Base-by-base conservation (phyloP, 1,284 basidiomycete species). In the Ganoderma lingzhi region DNA sequence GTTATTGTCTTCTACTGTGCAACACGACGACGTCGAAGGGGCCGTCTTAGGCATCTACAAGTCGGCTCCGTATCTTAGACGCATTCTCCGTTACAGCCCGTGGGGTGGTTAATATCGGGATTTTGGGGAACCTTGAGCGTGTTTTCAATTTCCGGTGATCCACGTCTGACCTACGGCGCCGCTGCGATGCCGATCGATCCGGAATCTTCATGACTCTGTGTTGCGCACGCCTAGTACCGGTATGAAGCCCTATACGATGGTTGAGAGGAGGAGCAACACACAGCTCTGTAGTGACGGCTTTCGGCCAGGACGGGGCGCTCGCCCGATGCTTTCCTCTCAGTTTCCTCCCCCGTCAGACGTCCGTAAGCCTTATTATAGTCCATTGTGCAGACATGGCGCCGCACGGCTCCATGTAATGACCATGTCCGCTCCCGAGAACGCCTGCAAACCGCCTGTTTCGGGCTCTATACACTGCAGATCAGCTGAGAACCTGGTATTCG, bases 131-230 rank as follows among this genome's bases (percentile, higher is more conserved):
- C 6, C 23, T 3, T 23, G 48, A 5, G 48, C 23, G 48, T 28
- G 23, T 51, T 28, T 51, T 51, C 48, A 51, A 51, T 51, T 51
- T 51, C 48, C 48, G 48, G 48, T 28, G n/a, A n/a, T 14, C 48
- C 19, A 48, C 19, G 45, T 17, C 23, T n/a, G 45, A 51, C n/a
- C 9, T 14, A n/a, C 48, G 23, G 3, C 12, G 23, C 23, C 45
- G 45, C 45, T 48, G 45, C 45, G 45, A 9, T n/a, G 10, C 23
- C 3, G 23, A 51, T 28, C 23, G 12, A 51, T 28, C 48, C 23
- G n/a, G 23, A 10, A 51, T 23, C 0, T 51, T 10, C 48, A 51
- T 51, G 8, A 10, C 3, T 12, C 48, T 23, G 3, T 45, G 44
- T n/a, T 8, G 17, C 4, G 39, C 39, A 4, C 12, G 39, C 10